Evolutionary conservation across 805 yeast species (phyloP), one percentile per base, ranked within the genome.

Genomic region (Candida sanyiensis): DNA sequence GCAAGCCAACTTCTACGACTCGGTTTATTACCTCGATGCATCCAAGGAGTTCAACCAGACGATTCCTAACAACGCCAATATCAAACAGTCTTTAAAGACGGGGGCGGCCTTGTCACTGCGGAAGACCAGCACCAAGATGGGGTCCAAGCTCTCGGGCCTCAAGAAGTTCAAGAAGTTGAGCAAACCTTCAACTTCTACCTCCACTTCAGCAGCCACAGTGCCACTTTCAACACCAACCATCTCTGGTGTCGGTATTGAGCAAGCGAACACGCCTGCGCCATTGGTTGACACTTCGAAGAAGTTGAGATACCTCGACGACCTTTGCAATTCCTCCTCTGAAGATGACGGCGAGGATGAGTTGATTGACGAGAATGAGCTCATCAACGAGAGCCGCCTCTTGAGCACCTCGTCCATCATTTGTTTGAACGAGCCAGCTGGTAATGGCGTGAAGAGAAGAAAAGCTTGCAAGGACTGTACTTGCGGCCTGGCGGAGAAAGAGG

Each of bases 391-490:
- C 18, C 39, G 45, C 11, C 44, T 50, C 7, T 45, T 56, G 28
- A 64, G 69, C 44, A 62, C 77, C 35, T 66, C 74, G 19, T 52
- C 56, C 2, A 54, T 55, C 23, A 55, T 55, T 26, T 55, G 59
- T 39, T 43, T 55, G 4, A 46, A 55, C 26, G 68, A 73, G 22
- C 90, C 93, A 12, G 16, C 43, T 3, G 78, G 86, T 56, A 75
- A 66, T 3, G 62, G 64, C 1, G 67, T 68, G 17, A 64, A 66
- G 63, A 73, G 95, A 58, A 77, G 90, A 67, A 87, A 80, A 64
- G 98, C 99, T 0, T 93, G 99, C 68, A 93, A 89, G 64, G 96
- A 93, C 63, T 93, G 99, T 63, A 83, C 97, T 0, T 93, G 99
- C 68, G 99, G 99, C 6, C 70, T 93, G 47, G 88, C 83, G 51